Evolutionary conservation across 1,284 basidiomycete species (phyloP), one percentile per base, ranked within the genome.

Genomic region (Schizophyllum amplum): DNA sequence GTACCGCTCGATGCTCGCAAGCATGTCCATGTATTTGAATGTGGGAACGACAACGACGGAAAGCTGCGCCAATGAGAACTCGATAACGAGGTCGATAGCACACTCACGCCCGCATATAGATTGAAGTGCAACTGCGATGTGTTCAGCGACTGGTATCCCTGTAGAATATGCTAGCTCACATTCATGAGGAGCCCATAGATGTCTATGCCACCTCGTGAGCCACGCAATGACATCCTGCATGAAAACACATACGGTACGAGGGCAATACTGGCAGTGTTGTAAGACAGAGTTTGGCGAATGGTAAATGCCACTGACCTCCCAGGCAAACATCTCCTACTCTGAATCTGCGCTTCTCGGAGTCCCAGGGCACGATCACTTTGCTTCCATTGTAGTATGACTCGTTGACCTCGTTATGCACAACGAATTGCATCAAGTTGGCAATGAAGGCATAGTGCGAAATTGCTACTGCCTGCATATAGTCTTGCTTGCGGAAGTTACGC

Each of bases 111-210:
- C 47, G 70, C 70, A 63, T 80, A 87, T 13, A 82, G 57, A 55
- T 77, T 64, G 61, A 74, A 82, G 62, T 85, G 84, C 49, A 86
- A 58, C 83, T 79, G 60, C 5, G 0, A 22, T 7, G 17, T 50
- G 52, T 21, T 57, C 27, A 46, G 26, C 17, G 22, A 48, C 27
- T n/a, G 4, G 33, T 4, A 48, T 25, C 57, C 53, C 55, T 47
- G 26, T 47, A 46, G 23, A 23, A 4, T 2, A 25, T 27, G 52
- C 20, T 50, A 2, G 54, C 53, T 47, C 26, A 84, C 77, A 62
- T 78, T 80, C 56, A 85, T 75, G n/a, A 87, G 75, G 4, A 88
- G 72, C 13, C 87, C 86, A 66, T 87, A 89, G 4, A 88, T 88
- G 62, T 90, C 86, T 90, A 57, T 4, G n/a, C 11, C 21, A 22